Evolutionary conservation across 2,329 filamentous ascomycete genomes (phyloP), one percentile per base, ranked within the genome.

Genomic region (Gnomoniopsis smithogilvyi): DNA sequence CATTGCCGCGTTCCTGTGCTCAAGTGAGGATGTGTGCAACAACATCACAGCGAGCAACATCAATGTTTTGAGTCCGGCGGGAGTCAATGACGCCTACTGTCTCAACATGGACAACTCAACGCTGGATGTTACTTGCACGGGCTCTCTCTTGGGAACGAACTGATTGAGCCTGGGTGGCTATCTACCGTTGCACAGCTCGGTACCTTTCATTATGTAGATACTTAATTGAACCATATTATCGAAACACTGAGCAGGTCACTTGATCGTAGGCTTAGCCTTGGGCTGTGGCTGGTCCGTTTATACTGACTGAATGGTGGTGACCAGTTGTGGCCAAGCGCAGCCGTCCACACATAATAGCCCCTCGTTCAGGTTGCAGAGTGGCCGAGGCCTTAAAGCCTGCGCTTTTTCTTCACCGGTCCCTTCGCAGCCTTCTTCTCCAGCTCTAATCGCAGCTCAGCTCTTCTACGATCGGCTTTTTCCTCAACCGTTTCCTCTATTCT

Each of bases 331-430:
- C 24, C 8, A 12, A 19, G 15, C 38, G 15, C 11, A 43, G n/a
- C 38, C 14, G n/a, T 43, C 6, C 38, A 24, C 38, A 15, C 3
- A 17, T 10, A 4, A 41, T 17, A 17, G n/a, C n/a, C n/a, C n/a
- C n/a, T n/a, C n/a, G n/a, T n/a, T n/a, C n/a, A n/a, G n/a, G n/a
- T n/a, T n/a, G n/a, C n/a, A n/a, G n/a, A n/a, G n/a, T n/a, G n/a
- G 19, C 15, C 49, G 8, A 6, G 14, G 1, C 34, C 38, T 66
- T 67, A 85, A 62, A 85, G 85, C 53, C 75, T 80, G 47, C 82
- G 73, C 70, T 83, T 85, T 73, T 85, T 85, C 68, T 78, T 82
- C 7, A 72, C 74, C 4, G 82, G 82, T 1, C 77, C 78, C 19
- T 75, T 76, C 0, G 78, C 74, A 3, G 76, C 76, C 65, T 80